A percentile compares a stretch with the other conserved stretches of the same genome.
phyloP scores from a whole-genome alignment of 129 eudicot species.

The Calendula officinalis region DNA sequence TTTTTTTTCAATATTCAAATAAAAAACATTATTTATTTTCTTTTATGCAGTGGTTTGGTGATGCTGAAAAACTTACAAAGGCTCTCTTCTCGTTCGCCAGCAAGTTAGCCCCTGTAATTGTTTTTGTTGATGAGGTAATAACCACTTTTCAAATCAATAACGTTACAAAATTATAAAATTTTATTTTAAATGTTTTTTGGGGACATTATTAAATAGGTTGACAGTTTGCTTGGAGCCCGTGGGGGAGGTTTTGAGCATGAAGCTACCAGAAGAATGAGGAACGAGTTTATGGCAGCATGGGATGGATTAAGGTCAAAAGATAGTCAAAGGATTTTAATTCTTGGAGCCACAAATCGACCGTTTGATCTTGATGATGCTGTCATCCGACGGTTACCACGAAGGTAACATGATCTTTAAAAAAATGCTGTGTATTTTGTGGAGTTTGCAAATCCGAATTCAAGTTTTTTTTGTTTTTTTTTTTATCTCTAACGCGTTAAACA shows the following conservation, averaged over 20 bases:
- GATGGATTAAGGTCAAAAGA: conserved; percentile 98
- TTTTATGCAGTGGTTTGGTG: conserved; percentile 92
- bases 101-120: conserved; percentile 96
- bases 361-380: conserved; percentile 99
- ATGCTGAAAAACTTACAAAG: conserved; percentile 96
- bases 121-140: conserved; percentile 96
- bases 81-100: conserved; percentile 96
- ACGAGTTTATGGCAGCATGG: conserved; percentile 99
- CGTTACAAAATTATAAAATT: neutral
- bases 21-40: neutral
- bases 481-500: no score
- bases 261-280: conserved; percentile 97
- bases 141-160: neutral
- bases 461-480: no score
- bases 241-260: conserved; percentile 99
- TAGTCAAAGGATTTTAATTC: conserved; percentile 90
- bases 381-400: conserved; percentile 90
- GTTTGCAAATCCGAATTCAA: neutral
- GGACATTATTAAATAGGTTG: conserved; percentile 60
- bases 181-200: neutral
- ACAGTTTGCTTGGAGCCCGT: conserved; percentile 99
- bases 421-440: neutral
- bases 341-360: conserved; percentile 97
- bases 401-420: conserved; percentile 40
- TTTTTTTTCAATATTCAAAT: neutral